Percentiles rank a stretch among this genome's conserved stretches.
phyloP scores from a whole-genome alignment of 495 filamentous ascomycete genomes.

The Aspergillus baeticus region DNA sequence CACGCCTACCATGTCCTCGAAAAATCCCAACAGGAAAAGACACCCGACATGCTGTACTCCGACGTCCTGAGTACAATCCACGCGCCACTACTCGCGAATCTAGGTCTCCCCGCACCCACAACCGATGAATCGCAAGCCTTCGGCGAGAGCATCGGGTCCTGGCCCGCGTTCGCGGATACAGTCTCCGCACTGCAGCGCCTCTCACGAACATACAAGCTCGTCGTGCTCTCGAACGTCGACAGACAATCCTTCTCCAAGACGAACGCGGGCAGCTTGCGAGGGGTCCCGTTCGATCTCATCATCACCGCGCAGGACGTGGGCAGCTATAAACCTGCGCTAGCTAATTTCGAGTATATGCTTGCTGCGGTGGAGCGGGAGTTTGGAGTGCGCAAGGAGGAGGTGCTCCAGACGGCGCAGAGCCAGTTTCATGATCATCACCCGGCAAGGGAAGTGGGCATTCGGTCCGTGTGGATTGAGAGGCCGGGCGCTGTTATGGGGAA shows the following conservation, averaged over 20 bases:
- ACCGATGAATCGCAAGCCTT: slow-evolving; percentile 36
- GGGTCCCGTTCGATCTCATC: slow-evolving; percentile 60
- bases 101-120: slow-evolving; percentile 36
- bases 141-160: slow-evolving; percentile 54
- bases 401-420: slow-evolving; percentile 70
- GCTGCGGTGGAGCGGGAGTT: slow-evolving; percentile 51
- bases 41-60: slow-evolving; percentile 57
- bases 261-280: slow-evolving; percentile 47
- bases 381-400: slow-evolving; percentile 49
- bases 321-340: slow-evolving; percentile 66
- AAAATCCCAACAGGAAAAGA: slow-evolving; percentile 39
- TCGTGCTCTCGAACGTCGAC: slow-evolving; percentile 73
- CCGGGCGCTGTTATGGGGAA: slow-evolving; percentile 43
- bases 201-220: slow-evolving; percentile 64
- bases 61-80: slow-evolving; percentile 54
- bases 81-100: slow-evolving; percentile 37
- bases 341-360: slow-evolving; percentile 69
- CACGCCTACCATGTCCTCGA: slow-evolving; percentile 43
- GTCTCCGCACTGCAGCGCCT: slow-evolving; percentile 54
- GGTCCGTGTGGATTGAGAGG: slow-evolving; percentile 71
- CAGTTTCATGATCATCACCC: slow-evolving; percentile 72
- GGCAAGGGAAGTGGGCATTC: slow-evolving; percentile 58
- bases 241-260: slow-evolving; percentile 57
- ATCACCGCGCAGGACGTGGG: slow-evolving; percentile 77
- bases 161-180: slow-evolving; percentile 67